A percentile compares a stretch with the other conserved stretches of the same genome.
Conservation (phyloP, 2,329 filamentous ascomycete genomes). For the Fusarium sp. region DNA sequence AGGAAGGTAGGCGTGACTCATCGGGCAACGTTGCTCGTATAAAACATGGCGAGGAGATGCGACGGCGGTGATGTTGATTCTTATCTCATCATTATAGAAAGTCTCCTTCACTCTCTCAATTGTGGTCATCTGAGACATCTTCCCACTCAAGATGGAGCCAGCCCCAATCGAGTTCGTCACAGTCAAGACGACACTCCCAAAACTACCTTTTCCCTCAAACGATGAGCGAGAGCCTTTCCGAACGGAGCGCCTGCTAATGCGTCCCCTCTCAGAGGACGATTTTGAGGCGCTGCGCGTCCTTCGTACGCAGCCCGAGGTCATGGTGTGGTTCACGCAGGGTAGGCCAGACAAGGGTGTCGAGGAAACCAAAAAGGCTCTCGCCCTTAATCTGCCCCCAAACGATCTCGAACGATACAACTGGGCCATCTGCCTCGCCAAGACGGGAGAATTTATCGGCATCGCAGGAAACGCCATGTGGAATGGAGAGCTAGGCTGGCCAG, state of each 20-base stretch:
- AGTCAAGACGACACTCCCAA: conserved; percentile 63
- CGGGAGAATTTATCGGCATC: conserved; percentile 64
- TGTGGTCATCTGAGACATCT: not conserved
- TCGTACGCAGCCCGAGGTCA: conserved; percentile 70
- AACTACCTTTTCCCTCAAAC: conserved; percentile 55
- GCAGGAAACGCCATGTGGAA: conserved; percentile 56
- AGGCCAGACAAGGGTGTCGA: conserved; percentile 56
- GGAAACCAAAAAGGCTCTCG: conserved; percentile 56
- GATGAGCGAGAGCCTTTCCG: conserved; percentile 53
- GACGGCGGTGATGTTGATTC: not conserved
- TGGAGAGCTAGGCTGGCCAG: conserved; percentile 64
- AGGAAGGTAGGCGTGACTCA: not conserved
- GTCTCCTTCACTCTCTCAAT: not conserved
- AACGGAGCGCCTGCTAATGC: conserved; percentile 67
- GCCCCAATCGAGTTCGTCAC: conserved; percentile 50
- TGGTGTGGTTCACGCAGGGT: conserved; percentile 66
- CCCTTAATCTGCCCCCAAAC: conserved; percentile 58
- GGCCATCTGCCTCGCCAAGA: conserved; percentile 60
- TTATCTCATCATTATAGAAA: not conserved
- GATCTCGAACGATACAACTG: conserved; percentile 68
- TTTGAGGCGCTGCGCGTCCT: conserved; percentile 62
- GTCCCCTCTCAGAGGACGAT: conserved; percentile 63
- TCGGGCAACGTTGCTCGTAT: not conserved
- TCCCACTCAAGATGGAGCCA: conserved; percentile 34
- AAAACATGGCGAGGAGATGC: not conserved